A percentile compares a stretch with the other conserved stretches of the same genome.
phyloP scores from a whole-genome alignment of 2,329 filamentous ascomycete species.

The Didymella segeticola region DNA sequence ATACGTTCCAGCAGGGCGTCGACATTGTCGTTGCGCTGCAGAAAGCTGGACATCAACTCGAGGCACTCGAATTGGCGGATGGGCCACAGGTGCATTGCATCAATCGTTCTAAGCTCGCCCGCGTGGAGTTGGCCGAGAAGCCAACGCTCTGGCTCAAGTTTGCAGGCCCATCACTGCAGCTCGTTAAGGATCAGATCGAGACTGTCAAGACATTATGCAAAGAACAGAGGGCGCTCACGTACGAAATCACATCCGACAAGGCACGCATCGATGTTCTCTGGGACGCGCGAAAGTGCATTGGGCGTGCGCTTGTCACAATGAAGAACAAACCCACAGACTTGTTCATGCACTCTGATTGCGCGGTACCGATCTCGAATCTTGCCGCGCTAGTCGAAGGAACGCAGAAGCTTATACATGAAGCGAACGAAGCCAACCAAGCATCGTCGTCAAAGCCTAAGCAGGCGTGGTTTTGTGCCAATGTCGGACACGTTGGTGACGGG shows the following conservation, averaged over 20 bases:
- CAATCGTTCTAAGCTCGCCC: slow-evolving; percentile 64
- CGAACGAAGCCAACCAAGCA: neutral
- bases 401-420: slow-evolving; percentile 64
- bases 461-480: slow-evolving; percentile 55
- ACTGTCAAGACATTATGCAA: slow-evolving; percentile 67
- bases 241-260: slow-evolving; percentile 68
- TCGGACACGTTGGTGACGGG: slow-evolving; percentile 76
- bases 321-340: slow-evolving; percentile 62
- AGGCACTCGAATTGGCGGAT: slow-evolving; percentile 87
- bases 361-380: slow-evolving; percentile 74
- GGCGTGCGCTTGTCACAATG: slow-evolving; percentile 73
- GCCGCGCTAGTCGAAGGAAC: slow-evolving; percentile 78
- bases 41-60: slow-evolving; percentile 77
- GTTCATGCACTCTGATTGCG: slow-evolving; percentile 80
- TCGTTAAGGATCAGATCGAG: slow-evolving; percentile 76
- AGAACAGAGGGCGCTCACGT: slow-evolving; percentile 63
- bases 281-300: slow-evolving; percentile 75
- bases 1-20: slow-evolving; percentile 71
- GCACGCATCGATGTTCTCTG: slow-evolving; percentile 71
- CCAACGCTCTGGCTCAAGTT: slow-evolving; percentile 80
- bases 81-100: slow-evolving; percentile 80
- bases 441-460: neutral
- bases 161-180: slow-evolving; percentile 63
- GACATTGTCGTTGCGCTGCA: slow-evolving; percentile 80
- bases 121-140: slow-evolving; percentile 67